Evolutionary conservation across 2,329 filamentous ascomycete species (phyloP), one percentile per base, ranked within the genome.

Genomic region (Capronia epimyces): DNA sequence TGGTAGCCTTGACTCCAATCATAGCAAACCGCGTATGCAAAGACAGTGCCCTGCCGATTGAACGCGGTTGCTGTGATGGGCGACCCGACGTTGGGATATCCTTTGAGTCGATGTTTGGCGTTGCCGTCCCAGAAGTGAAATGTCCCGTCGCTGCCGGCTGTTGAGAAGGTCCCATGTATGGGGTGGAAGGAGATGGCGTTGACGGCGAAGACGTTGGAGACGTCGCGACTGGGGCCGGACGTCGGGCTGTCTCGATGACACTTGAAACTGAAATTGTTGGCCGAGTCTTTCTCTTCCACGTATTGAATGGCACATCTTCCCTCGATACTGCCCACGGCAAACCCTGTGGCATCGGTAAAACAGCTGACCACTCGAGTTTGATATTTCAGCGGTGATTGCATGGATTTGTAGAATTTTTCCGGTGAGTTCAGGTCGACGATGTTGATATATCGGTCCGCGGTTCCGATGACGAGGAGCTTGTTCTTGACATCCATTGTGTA

Each of bases 131-230:
- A 81, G 67, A 79, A 77, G 62, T 71, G 66, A 63, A 97, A 98
- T 1, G 93, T 96, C 48, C 93, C 93, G 69, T 98, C 93, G 27
- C 84, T 87, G 49, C 93, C 93, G 42, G 93, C 89, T 2, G 93
- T 98, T 72, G 87, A 94, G 75, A 98, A 98, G n/a, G 93, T 98
- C 64, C 93, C 93, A 70, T 96, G 90, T 10, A 87, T 78, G 1
- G 93, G 93, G 72, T 98, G 93, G 82, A 97, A 97, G 20, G 88
- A 94, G 69, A 98, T 98, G 61, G 89, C 86, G 73, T 98, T 98
- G 66, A 98, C 89, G 1, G 89, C 84, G 75, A 90, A 93, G 62
- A 97, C 93, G 65, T 91, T 93, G 62, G 87, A 88, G 58, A 85
- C 75, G 69, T 89, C 90, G 12, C 55, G 55, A 16, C 58, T 59